Evolutionary conservation across 192 early-diverging fungal species (phyloP).

Genomic region (Podila epicladia): DNA sequence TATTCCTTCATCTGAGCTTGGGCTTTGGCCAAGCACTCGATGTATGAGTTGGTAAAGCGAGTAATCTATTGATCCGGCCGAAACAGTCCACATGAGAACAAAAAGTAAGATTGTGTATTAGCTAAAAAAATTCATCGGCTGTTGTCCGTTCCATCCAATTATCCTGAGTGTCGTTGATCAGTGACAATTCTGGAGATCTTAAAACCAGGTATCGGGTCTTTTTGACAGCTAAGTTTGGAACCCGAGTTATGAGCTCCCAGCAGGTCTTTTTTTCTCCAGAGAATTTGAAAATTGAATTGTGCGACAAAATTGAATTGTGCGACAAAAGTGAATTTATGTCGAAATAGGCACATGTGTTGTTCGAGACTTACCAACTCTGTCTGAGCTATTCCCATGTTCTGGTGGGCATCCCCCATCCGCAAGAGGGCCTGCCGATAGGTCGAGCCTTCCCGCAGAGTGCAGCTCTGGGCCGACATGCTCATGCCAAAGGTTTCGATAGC

Average conservation of each 20-base stretch:
- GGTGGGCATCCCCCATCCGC: slow-evolving; percentile 29
- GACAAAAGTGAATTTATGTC: too few species aligned
- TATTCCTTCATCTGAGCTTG: slow-evolving; percentile 30
- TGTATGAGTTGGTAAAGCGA: slow-evolving; percentile 13
- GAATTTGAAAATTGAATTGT: too few species aligned
- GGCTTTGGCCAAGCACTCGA: slow-evolving; percentile 16
- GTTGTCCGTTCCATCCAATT: too few species aligned
- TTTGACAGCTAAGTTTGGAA: too few species aligned
- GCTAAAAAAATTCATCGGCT: too few species aligned
- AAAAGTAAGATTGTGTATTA: not conserved
- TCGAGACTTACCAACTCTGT: slow-evolving; percentile 13
- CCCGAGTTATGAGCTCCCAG: too few species aligned
- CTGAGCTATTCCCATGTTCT: slow-evolving; percentile 17
- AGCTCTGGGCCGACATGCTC: slow-evolving; percentile 24
- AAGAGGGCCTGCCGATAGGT: slow-evolving; percentile 9
- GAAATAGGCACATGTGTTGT: too few species aligned
- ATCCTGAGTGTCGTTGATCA: too few species aligned
- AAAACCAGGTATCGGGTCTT: too few species aligned
- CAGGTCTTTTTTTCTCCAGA: too few species aligned
- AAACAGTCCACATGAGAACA: not conserved
- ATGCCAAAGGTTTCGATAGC: slow-evolving; percentile 24
- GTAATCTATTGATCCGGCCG: slow-evolving; percentile 5
- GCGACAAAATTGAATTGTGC: too few species aligned
- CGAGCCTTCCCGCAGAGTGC: slow-evolving; percentile 11
- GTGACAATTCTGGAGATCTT: too few species aligned